Evolutionary conservation across 2,329 filamentous ascomycete species (phyloP), one percentile per base, ranked within the genome.

Genomic region (Pestalotiopsis fici): DNA sequence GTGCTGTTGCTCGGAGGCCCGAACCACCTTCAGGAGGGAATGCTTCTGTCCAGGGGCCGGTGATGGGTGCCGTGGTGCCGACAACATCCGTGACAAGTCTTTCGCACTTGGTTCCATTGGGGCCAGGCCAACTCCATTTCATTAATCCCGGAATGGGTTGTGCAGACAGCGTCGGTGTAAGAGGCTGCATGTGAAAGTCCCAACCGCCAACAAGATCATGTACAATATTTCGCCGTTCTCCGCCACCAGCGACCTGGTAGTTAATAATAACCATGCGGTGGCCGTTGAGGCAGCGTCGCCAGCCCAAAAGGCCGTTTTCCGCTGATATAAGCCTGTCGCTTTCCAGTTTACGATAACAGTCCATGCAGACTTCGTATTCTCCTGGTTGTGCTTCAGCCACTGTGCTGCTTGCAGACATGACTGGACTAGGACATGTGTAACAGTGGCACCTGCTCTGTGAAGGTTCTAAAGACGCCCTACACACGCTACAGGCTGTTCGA

Each of bases 261-360:
- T 89, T 91, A 12, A 97, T 83, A 12, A 97, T 83, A 0, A 91
- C 88, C 94, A 97, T 97, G 37, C 95, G 88, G 75, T 98, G 95
- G 4, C 92, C 92, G 55, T 86, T 85, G 0, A 90, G 85, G 76
- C 95, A 98, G 61, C 94, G 87, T 12, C 94, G 87, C 95, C 95
- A 98, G 3, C 95, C 95, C 12, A 85, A 85, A 4, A 89, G 85
- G 0, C 95, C 94, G 71, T 97, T 94, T 69, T 95, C 91, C 21
- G 83, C 82, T 66, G 88, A 90, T 69, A 98, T 90, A 59, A 88
- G 88, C 9, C 87, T 86, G 0, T 86, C 85, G 2, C 83, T 80
- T 1, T 92, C 86, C 7, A 95, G 84, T 59, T 86, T 87, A 62
- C 86, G 81, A 78, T 98, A 98, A 83, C 95, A 98, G 3, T 86